Evolutionary conservation across 306 rosid species (phyloP).

Genomic region (Vicia faba): DNA sequence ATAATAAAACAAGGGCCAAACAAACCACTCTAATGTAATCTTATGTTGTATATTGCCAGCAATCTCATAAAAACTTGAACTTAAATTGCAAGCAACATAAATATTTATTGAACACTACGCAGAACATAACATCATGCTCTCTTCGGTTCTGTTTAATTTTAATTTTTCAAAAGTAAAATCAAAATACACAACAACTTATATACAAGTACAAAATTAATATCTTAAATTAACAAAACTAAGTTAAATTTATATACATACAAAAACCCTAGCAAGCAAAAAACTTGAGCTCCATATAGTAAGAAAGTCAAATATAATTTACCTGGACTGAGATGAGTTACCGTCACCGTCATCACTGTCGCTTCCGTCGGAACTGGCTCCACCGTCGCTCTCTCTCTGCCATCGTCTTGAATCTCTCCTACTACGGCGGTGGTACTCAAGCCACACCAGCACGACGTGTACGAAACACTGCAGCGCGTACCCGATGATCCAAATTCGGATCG

Average conservation of each 20-base stretch:
- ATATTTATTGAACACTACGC: slow-evolving; percentile 4
- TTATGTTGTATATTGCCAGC: neutral
- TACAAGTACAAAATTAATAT: neutral
- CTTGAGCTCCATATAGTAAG: slow-evolving; percentile 12
- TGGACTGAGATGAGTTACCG: slow-evolving; percentile 45
- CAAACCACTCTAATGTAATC: neutral
- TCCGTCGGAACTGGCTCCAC: slow-evolving; percentile 31
- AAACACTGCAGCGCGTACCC: slow-evolving; percentile 84
- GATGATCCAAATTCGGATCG: slow-evolving; percentile 80
- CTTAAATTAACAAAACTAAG: neutral
- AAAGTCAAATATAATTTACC: slow-evolving; percentile 45
- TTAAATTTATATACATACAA: neutral
- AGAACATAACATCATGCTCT: neutral
- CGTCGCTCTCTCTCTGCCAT: slow-evolving; percentile 42
- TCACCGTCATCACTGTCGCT: slow-evolving; percentile 55
- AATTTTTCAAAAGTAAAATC: neutral
- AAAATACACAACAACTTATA: neutral
- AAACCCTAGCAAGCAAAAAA: slow-evolving; percentile 19
- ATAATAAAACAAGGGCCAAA: slow-evolving; percentile 15
- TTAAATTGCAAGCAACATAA: neutral
- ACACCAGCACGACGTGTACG: slow-evolving; percentile 77
- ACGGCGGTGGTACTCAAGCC: slow-evolving; percentile 78
- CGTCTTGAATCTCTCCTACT: slow-evolving; percentile 36
- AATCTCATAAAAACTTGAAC: slow-evolving; percentile 15
- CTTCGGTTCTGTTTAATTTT: neutral